A percentile compares a stretch with the other conserved stretches of the same genome.
These are phyloP conservation scores for Pneumocystis murina DNA, from an alignment of 1,139 yeast genomes.

Conservation along the genomic window DNA sequence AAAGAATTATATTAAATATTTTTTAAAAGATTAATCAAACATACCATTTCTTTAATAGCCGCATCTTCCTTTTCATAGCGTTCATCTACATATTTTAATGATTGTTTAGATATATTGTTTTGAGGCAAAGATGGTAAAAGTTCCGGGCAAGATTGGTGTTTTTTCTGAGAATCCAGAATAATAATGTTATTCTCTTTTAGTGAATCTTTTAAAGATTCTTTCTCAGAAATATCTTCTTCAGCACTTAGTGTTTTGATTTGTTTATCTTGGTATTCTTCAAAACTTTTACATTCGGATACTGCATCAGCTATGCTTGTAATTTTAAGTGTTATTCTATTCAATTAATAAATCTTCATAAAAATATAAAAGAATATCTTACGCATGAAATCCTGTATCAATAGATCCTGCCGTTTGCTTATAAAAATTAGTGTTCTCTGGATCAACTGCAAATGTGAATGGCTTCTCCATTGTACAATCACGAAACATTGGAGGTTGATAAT, in stretches of 20 bases:
- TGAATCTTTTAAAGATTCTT: not conserved
- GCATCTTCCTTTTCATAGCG: not conserved
- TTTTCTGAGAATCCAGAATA: not conserved
- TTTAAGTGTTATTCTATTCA: not conserved
- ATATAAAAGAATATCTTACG: slow-evolving; percentile 1
- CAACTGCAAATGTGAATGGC: slow-evolving; percentile 6
- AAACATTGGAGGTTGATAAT: slow-evolving; percentile 36
- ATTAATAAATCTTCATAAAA: not conserved
- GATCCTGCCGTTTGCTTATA: slow-evolving; percentile 12
- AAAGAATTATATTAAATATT: not conserved
- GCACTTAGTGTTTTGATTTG: not conserved
- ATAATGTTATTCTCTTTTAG: not conserved
- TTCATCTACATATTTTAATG: not conserved
- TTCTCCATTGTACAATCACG: slow-evolving; percentile 31
- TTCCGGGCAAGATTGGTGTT: not conserved
- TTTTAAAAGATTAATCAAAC: slow-evolving; percentile 2
- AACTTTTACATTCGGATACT: not conserved
- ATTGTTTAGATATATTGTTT: not conserved
- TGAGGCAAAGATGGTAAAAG: not conserved
- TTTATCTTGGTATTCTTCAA: not conserved
- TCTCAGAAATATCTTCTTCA: not conserved
- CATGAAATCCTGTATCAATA: slow-evolving; percentile 15
- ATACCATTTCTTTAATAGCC: not conserved
- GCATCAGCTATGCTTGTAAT: not conserved
- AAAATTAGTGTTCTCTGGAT: slow-evolving; percentile 4